Conservation (phyloP, 768 basidiomycete species). For the Rhodosporidiobolus sp. region DNA sequence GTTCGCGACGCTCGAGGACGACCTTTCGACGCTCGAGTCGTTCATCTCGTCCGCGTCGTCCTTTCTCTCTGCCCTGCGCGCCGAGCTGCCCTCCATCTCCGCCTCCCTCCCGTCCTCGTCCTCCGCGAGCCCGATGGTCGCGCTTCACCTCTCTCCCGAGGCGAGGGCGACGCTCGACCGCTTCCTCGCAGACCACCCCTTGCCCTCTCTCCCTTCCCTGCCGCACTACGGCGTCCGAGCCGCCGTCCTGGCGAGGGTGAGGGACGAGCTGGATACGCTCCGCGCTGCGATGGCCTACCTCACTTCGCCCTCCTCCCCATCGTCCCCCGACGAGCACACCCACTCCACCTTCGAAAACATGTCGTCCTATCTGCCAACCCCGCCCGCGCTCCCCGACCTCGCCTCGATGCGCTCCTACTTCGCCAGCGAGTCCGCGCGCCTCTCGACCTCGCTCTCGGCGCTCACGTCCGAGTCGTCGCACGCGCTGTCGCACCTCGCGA, state of each 20-base stretch:
- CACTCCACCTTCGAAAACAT: neutral
- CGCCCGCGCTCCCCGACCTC: constrained; percentile 11
- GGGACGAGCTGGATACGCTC: constrained; percentile 10
- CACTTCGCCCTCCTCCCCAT: neutral
- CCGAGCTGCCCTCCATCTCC: constrained; percentile 28
- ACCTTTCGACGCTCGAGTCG: constrained; percentile 19
- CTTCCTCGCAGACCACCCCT: constrained; percentile 35
- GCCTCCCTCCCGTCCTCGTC: constrained; percentile 1
- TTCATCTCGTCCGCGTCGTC: constrained; percentile 29
- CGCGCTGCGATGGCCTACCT: constrained; percentile 10
- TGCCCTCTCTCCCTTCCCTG: constrained; percentile 25
- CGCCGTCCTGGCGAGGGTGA: constrained; percentile 23
- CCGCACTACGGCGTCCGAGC: constrained; percentile 12
- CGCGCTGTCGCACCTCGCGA: constrained; percentile 15
- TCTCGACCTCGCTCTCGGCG: constrained; percentile 12
- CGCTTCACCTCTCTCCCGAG: constrained; percentile 30
- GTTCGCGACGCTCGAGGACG: constrained; percentile 21
- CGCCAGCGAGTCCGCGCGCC: constrained; percentile 22
- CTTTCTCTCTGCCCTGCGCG: constrained; percentile 33
- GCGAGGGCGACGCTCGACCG: constrained; percentile 30
- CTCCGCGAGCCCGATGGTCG: neutral
- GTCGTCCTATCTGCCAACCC: constrained; percentile 21
- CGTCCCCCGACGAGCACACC: neutral
- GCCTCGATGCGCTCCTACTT: constrained; percentile 27
- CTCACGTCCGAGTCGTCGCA: constrained; percentile 13